A percentile compares a stretch with the other conserved stretches of the same genome.
Conservation (phyloP, 306 rosid species). For the Prunus mongolica region DNA sequence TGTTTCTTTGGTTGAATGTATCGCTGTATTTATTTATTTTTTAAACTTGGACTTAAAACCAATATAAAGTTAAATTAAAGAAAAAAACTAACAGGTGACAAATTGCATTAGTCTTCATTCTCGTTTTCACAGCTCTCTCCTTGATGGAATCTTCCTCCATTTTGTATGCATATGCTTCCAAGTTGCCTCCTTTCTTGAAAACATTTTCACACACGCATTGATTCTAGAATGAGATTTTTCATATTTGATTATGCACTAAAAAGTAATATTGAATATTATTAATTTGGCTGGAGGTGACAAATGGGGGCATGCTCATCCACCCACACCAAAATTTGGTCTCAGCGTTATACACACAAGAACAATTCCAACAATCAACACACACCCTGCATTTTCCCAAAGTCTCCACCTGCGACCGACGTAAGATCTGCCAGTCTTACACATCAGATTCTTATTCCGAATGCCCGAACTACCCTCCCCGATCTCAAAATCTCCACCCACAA, state of each 20-base stretch:
- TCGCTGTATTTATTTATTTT: too few relatives aligned
- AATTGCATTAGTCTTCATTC: background rate
- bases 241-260: background rate
- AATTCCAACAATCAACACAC: slow-evolving; percentile 1
- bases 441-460: background rate
- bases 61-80: too few relatives aligned
- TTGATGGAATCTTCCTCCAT: background rate
- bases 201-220: background rate
- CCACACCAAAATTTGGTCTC: background rate
- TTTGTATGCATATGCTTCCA: background rate
- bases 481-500: background rate
- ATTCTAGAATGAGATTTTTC: background rate
- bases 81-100: too few relatives aligned
- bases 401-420: slow-evolving; percentile 10
- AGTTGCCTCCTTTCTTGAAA: background rate
- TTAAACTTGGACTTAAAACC: too few relatives aligned
- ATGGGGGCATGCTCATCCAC: background rate
- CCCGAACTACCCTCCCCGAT: slow-evolving; percentile 16
- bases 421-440: slow-evolving; percentile 8
- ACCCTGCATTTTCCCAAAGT: slow-evolving; percentile 8
- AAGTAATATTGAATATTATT: background rate
- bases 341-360: background rate
- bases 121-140: background rate
- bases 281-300: background rate
- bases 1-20: too few relatives aligned